These are phyloP conservation scores for Phialophora macrospora DNA, from an alignment of 2,329 filamentous ascomycete genomes.

Conservation along the genomic window DNA sequence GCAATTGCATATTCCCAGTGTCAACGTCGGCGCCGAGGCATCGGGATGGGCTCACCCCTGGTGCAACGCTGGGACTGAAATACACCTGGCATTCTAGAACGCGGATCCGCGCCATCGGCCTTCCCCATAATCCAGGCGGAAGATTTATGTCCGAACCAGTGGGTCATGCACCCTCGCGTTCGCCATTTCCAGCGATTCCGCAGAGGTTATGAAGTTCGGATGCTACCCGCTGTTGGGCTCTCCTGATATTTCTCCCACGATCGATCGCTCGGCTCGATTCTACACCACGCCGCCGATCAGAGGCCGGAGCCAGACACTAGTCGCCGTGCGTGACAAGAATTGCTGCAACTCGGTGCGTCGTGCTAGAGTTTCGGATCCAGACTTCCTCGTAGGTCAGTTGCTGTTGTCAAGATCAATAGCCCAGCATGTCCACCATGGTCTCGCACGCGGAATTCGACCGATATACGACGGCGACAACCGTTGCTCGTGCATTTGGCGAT, in stretches of 20 bases:
- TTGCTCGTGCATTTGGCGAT: conserved; percentile 37
- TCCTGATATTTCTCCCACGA: background rate
- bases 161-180: background rate
- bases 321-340: background rate
- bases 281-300: background rate
- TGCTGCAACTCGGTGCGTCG: background rate
- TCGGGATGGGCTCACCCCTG: background rate
- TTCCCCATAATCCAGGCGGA: conserved; percentile 9
- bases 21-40: background rate
- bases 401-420: background rate
- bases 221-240: background rate
- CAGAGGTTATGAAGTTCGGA: background rate
- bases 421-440: conserved; percentile 19
- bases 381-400: background rate
- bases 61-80: background rate
- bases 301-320: background rate
- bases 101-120: background rate
- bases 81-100: background rate
- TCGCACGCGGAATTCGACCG: conserved; percentile 23
- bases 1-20: conserved; percentile 10
- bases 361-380: background rate
- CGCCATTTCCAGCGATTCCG: background rate
- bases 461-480: conserved; percentile 29
- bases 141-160: conserved; percentile 16
- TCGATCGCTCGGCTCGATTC: background rate